Base-by-base conservation (phyloP, 2,329 filamentous ascomycete genomes). In the Ascochyta lentis region DNA sequence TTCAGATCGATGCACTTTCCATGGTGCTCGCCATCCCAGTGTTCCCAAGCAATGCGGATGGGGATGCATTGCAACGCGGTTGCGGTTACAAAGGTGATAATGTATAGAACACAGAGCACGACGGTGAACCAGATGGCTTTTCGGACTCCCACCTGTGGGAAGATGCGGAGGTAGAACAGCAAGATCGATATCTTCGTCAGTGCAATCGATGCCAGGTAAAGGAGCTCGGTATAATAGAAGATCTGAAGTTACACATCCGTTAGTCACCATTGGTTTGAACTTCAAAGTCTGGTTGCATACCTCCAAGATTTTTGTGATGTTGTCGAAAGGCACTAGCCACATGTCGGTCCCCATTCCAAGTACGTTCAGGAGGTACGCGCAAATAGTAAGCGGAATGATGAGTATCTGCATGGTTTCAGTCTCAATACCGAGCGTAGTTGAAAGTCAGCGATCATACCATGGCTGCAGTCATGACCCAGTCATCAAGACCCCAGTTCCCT, bases 271-370 rank as follows among this genome's bases (percentile, higher is more conserved):
- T 29, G 3, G 9, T 10, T 10, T 10, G 27, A 10, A 29, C 12
- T 29, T 10, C 8, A 8, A 29, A 29, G 1, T 71, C 10, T 7
- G 6, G 35, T 23, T 8, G 53, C 64, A 52, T 57, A 69, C 70
- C 37, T 74, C 70, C 7, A 76, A 66, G 26, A 85, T 81, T 1
- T 65, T 61, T 7, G 76, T 80, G 35, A 85, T 77, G n/a, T 77
- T 70, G 0, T 75, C 64, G 1, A 74, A 67, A 0, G 72, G 60
- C 2, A 85, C 58, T 0, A 78, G 79, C 82, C 81, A 85, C 26
- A 84, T 76, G 52, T 85, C 82, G 16, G 68, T 76, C 1, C 82
- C 81, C 6, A 84, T 66, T 0, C 82, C 83, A 43, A 79, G 74
- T 27, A 71, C 63, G 41, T 54, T 52, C 38, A 52, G 53, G 6